phyloP scores from a whole-genome alignment of 768 basidiomycete species.

The Cubamyces lactineus region DNA sequence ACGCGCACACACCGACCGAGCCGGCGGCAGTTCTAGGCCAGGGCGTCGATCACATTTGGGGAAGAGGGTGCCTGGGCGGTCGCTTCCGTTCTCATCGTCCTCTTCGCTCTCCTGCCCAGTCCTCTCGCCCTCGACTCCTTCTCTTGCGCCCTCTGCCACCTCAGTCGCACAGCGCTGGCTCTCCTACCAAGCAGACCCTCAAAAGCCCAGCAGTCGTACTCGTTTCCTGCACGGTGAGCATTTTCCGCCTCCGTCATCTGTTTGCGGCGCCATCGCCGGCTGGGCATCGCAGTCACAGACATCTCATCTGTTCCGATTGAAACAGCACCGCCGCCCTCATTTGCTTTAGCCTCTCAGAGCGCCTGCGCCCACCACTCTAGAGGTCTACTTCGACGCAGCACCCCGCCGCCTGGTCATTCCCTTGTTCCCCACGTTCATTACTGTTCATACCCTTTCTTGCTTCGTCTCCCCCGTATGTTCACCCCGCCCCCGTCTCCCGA shows the following conservation, averaged over 20 bases:
- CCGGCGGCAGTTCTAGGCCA: conserved; percentile 4
- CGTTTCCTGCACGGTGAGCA: too few species aligned
- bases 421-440: conserved; percentile 22
- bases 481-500: conserved; percentile 41
- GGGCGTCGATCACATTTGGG: conserved; percentile 6
- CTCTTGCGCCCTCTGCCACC: conserved; percentile 1
- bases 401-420: conserved; percentile 12
- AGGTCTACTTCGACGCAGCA: conserved; percentile 7
- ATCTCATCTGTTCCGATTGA: conserved; percentile 20
- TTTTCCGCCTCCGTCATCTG: too few species aligned
- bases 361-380: conserved; percentile 8
- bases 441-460: conserved; percentile 8
- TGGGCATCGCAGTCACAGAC: conserved; percentile 2
- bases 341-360: conserved; percentile 3
- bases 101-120: neutral
- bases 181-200: too few species aligned
- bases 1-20: neutral
- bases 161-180: neutral
- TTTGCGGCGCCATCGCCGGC: neutral
- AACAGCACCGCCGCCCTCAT: conserved; percentile 16
- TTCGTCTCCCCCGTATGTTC: conserved; percentile 37
- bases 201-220: neutral
- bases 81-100: neutral
- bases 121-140: neutral
- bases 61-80: conserved; percentile 2